A percentile compares a stretch with the other conserved stretches of the same genome.
phyloP scores from a whole-genome alignment of 306 rosid species.

The Hippophae rhamnoides region DNA sequence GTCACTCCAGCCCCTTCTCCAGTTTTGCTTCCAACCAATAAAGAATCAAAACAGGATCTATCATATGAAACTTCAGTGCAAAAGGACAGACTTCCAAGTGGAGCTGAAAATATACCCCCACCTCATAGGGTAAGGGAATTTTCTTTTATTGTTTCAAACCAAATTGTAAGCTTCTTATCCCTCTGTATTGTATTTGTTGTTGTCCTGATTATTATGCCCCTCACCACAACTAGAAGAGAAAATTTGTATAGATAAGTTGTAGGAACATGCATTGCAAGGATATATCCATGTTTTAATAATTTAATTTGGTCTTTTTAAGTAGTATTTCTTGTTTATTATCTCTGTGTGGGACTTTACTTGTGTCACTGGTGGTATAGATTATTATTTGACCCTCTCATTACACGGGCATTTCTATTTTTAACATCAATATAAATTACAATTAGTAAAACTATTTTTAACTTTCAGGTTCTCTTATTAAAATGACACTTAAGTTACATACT shows the following conservation, averaged over 20 bases:
- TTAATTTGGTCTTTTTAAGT: too few species aligned
- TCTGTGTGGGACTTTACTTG: too few species aligned
- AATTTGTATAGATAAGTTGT: too few species aligned
- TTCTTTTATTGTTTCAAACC: slow-evolving; percentile 4
- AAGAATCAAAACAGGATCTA: slow-evolving; percentile 54
- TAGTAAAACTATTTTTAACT: too few species aligned
- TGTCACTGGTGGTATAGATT: too few species aligned
- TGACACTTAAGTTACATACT: too few species aligned
- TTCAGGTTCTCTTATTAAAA: too few species aligned
- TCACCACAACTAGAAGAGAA: background rate
- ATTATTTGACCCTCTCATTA: background rate
- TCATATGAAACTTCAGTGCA: slow-evolving; percentile 31
- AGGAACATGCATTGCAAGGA: too few species aligned
- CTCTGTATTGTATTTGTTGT: background rate
- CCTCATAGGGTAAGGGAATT: slow-evolving; percentile 39
- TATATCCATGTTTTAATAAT: too few species aligned
- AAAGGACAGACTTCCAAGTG: slow-evolving; percentile 50
- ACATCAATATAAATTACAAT: background rate
- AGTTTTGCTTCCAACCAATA: slow-evolving; percentile 53
- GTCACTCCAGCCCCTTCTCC: slow-evolving; percentile 58
- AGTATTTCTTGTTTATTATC: too few species aligned
- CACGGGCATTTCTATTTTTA: background rate
- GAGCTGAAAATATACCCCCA: slow-evolving; percentile 71
- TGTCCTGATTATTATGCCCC: background rate
- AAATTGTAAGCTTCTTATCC: slow-evolving; percentile 4